These are phyloP conservation scores for Calonectria naviculata DNA, from an alignment of 2,329 filamentous ascomycete species.

Conservation along the genomic window DNA sequence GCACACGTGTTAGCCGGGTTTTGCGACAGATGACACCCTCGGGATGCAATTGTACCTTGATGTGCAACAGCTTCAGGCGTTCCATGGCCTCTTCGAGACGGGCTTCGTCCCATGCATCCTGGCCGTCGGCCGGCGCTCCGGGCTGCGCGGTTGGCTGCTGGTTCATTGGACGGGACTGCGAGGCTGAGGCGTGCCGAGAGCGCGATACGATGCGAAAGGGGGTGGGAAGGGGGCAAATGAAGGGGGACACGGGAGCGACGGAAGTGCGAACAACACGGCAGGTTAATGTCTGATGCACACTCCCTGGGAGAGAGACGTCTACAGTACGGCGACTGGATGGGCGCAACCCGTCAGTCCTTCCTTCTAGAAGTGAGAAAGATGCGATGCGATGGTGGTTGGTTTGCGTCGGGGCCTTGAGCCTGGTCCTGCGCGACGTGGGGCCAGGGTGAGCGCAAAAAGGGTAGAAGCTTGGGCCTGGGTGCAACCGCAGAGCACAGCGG, in stretches of 20 bases:
- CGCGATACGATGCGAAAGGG: not conserved
- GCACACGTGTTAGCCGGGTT: constrained; percentile 30
- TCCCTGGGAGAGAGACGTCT: not conserved
- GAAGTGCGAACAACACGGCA: constrained; percentile 18
- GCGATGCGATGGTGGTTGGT: constrained; percentile 16
- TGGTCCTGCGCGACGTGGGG: constrained; percentile 31
- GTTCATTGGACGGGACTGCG: constrained; percentile 27
- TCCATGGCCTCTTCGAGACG: constrained; percentile 61
- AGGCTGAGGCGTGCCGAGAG: constrained; percentile 1
- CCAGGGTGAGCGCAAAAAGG: constrained; percentile 19
- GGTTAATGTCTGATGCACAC: not conserved
- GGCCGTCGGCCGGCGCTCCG: constrained; percentile 34
- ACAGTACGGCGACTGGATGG: constrained; percentile 5
- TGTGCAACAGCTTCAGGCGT: constrained; percentile 64
- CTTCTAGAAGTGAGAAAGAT: constrained; percentile 33
- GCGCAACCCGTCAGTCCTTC: constrained; percentile 31
- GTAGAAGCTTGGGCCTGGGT: constrained; percentile 39
- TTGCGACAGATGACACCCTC: constrained; percentile 22
- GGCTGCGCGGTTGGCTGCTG: constrained; percentile 32
- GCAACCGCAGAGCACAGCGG: constrained; percentile 26
- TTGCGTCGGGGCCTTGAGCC: constrained; percentile 11
- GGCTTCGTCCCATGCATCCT: constrained; percentile 58
- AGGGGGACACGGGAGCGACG: constrained; percentile 19
- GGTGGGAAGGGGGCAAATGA: constrained; percentile 13
- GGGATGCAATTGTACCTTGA: constrained; percentile 54